Evolutionary conservation across 1,284 basidiomycete species (phyloP).

Genomic region (Apiotrichum montevideense): DNA sequence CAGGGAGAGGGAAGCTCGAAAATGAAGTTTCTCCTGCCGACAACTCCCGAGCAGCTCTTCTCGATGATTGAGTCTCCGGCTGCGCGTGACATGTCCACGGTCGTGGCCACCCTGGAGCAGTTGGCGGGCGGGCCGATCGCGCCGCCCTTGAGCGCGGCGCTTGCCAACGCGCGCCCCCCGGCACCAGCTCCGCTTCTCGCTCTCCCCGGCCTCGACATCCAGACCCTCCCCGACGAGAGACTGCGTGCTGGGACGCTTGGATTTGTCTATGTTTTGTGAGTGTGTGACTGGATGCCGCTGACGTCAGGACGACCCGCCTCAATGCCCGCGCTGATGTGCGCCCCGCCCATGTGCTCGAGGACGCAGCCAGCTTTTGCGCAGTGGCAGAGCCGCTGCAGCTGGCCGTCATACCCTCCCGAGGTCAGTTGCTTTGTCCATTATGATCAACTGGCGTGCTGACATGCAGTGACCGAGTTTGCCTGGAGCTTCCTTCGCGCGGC

Average conservation of each 20-base stretch:
- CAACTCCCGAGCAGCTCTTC: no score
- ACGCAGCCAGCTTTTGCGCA: conserved; percentile 12
- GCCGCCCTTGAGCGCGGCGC: neutral
- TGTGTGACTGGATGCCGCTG: neutral
- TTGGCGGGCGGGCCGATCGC: neutral
- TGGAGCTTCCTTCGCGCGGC: conserved; percentile 31
- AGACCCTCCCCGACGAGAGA: conserved; percentile 10
- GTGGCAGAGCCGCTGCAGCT: conserved; percentile 14
- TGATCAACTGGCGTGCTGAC: conserved; percentile 1
- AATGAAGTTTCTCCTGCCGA: no score
- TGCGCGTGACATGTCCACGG: no score
- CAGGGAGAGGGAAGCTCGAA: no score
- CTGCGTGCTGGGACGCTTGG: conserved; percentile 20
- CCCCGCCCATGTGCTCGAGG: conserved; percentile 6
- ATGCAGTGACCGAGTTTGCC: conserved; percentile 26
- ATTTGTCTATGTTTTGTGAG: conserved; percentile 34
- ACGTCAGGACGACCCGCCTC: conserved; percentile 7
- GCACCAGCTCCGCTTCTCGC: neutral
- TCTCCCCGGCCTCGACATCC: conserved; percentile 15
- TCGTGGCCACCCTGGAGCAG: neutral
- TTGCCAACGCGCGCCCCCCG: neutral
- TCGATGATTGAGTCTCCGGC: no score
- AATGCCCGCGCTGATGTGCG: neutral
- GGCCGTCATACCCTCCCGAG: conserved; percentile 4
- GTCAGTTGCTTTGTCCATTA: neutral